A percentile compares a stretch with the other conserved stretches of the same genome.
Evolutionary conservation across 2,329 filamentous ascomycete genomes (phyloP).

Genomic region (Aspergillus fischeri): DNA sequence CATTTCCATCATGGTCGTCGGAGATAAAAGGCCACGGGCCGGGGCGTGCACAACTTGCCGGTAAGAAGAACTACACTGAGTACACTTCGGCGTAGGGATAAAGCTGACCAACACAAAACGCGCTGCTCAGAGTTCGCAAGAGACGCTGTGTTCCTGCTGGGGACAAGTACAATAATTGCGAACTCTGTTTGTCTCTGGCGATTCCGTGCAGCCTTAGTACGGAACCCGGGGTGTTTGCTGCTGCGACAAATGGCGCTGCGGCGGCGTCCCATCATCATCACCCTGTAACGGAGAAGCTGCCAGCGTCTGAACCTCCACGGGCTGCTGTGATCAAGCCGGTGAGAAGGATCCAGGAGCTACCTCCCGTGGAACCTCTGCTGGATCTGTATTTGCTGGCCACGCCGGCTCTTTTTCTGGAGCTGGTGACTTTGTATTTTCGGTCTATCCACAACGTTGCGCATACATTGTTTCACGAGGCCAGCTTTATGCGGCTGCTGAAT

Average conservation of each 20-base stretch:
- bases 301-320: neutral
- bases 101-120: neutral
- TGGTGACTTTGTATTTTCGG: conserved; percentile 18
- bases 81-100: neutral
- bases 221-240: neutral
- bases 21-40: conserved; percentile 9
- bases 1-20: neutral
- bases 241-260: neutral
- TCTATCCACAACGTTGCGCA: conserved; percentile 21
- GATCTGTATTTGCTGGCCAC: conserved; percentile 2
- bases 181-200: conserved; percentile 11
- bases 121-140: conserved; percentile 10
- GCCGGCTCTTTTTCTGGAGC: conserved; percentile 9
- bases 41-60: conserved; percentile 14
- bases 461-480: conserved; percentile 18
- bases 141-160: conserved; percentile 15
- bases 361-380: neutral
- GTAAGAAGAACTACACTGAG: conserved; percentile 1
- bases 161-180: conserved; percentile 5
- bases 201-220: conserved; percentile 11
- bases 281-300: neutral
- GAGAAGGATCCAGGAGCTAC: neutral
- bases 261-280: neutral
- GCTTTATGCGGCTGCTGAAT: conserved; percentile 14
- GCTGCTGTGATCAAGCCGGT: neutral